Evolutionary conservation across 78 protist genomes (phyloP).

Genomic region (Polysphondylium violaceum): DNA sequence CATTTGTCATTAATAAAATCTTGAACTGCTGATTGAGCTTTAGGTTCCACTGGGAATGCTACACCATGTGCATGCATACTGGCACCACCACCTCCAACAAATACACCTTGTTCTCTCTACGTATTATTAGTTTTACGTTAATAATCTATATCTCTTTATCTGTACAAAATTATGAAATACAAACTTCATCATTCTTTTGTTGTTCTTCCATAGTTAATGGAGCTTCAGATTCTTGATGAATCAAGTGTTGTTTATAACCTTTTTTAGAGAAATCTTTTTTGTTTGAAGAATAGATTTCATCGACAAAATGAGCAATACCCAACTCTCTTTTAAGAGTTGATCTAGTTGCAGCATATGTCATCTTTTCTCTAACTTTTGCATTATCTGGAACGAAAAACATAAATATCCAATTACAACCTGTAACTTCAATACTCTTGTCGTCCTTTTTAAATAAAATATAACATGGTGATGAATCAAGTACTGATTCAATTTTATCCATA

Average conservation of each 20-base stretch:
- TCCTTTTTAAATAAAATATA: constrained; percentile 41
- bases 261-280: constrained; percentile 67
- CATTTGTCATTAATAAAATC: constrained; percentile 16
- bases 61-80: constrained; percentile 85
- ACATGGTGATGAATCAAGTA: constrained; percentile 44
- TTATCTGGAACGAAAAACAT: constrained; percentile 77
- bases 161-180: too few species aligned
- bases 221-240: constrained; percentile 70
- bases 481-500: constrained; percentile 21
- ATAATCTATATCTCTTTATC: not conserved
- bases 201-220: constrained; percentile 81
- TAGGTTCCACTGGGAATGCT: constrained; percentile 78
- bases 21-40: constrained; percentile 45
- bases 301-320: constrained; percentile 72
- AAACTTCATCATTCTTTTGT: constrained; percentile 69
- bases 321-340: constrained; percentile 74
- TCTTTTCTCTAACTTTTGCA: constrained; percentile 83
- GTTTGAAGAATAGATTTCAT: constrained; percentile 78
- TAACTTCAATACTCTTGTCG: constrained; percentile 42
- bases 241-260: constrained; percentile 59
- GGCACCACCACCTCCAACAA: constrained; percentile 69
- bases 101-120: constrained; percentile 65
- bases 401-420: constrained; percentile 68
- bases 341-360: constrained; percentile 84
- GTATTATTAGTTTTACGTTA: not conserved